phyloP scores from a whole-genome alignment of 345 rosid genomes.

The Boechera retrofracta region DNA sequence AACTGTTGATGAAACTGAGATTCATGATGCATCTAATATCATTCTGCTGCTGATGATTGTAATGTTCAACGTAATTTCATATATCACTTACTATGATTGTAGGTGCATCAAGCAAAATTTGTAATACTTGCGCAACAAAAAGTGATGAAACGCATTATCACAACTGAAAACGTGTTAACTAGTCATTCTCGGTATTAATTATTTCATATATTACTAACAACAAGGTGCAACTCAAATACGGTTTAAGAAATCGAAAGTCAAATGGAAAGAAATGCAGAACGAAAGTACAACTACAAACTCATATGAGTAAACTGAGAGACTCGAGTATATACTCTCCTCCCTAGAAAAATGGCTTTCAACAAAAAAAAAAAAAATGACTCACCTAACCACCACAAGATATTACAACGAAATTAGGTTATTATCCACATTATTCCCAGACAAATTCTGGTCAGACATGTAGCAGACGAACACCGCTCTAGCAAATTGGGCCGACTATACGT shows the following conservation, averaged over 20 bases:
- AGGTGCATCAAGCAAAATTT: too few relatives aligned
- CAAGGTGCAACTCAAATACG: not conserved
- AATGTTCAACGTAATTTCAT: too few relatives aligned
- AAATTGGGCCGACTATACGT: not conserved
- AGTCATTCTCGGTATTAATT: too few relatives aligned
- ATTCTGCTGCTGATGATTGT: too few relatives aligned
- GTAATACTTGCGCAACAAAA: too few relatives aligned
- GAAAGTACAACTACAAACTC: slow-evolving; percentile 18
- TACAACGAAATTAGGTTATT: slow-evolving; percentile 41
- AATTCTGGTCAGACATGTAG: not conserved
- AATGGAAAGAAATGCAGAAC: not conserved
- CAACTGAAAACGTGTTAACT: too few relatives aligned
- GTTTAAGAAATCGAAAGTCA: not conserved
- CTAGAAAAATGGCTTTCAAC: slow-evolving; percentile 30
- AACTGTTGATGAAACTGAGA: too few relatives aligned
- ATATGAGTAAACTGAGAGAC: not conserved
- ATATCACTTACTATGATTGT: too few relatives aligned
- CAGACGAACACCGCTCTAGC: slow-evolving; percentile 20
- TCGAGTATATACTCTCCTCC: not conserved
- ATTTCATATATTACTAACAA: not conserved
- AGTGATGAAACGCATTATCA: too few relatives aligned
- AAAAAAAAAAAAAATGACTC: slow-evolving; percentile 17
- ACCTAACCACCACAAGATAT: slow-evolving; percentile 6
- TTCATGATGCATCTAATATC: too few relatives aligned
- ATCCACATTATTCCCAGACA: slow-evolving; percentile 32